A percentile compares a stretch with the other conserved stretches of the same genome.
Conservation (phyloP, 2,329 filamentous ascomycete genomes). For the Aurifilum marmelostoma region DNA sequence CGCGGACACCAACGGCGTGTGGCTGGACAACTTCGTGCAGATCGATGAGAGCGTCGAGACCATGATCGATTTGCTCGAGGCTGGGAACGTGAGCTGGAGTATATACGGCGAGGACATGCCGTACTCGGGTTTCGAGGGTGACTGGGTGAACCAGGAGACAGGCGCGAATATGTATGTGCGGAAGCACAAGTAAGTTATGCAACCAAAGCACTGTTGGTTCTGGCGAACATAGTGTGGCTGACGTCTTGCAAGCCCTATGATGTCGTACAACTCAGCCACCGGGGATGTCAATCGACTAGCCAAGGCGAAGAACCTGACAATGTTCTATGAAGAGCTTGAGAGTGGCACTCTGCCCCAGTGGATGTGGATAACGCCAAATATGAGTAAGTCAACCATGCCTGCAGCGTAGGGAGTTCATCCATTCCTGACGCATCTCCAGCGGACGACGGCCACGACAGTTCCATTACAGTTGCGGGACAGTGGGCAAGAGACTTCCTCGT, state of each 20-base stretch:
- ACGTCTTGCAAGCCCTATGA: slow-evolving; percentile 33
- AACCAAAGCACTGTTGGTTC: not conserved
- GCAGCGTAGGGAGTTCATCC: no score
- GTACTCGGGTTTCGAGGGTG: slow-evolving; percentile 51
- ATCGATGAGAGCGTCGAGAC: slow-evolving; percentile 48
- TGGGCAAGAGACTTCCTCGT: slow-evolving; percentile 37
- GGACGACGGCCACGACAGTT: slow-evolving; percentile 37
- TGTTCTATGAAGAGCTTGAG: slow-evolving; percentile 37
- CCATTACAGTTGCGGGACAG: slow-evolving; percentile 35
- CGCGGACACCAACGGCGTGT: slow-evolving; percentile 60
- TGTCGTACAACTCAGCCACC: slow-evolving; percentile 39
- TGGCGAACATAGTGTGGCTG: not conserved
- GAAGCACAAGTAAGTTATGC: slow-evolving; percentile 59
- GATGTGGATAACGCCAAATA: slow-evolving; percentile 52
- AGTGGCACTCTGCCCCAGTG: slow-evolving; percentile 36
- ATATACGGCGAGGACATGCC: slow-evolving; percentile 59
- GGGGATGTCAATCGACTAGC: slow-evolving; percentile 35
- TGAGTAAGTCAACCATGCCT: slow-evolving; percentile 43
- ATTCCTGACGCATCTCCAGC: slow-evolving; percentile 15
- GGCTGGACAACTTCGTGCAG: slow-evolving; percentile 53
- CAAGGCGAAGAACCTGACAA: slow-evolving; percentile 39
- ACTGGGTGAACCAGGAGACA: slow-evolving; percentile 57
- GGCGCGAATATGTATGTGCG: slow-evolving; percentile 64
- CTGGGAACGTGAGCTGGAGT: slow-evolving; percentile 51
- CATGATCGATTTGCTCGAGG: slow-evolving; percentile 54